Evolutionary conservation across 2,329 filamentous ascomycete genomes (phyloP), one percentile per base, ranked within the genome.

Genomic region (Chaetomiaceae sp.): DNA sequence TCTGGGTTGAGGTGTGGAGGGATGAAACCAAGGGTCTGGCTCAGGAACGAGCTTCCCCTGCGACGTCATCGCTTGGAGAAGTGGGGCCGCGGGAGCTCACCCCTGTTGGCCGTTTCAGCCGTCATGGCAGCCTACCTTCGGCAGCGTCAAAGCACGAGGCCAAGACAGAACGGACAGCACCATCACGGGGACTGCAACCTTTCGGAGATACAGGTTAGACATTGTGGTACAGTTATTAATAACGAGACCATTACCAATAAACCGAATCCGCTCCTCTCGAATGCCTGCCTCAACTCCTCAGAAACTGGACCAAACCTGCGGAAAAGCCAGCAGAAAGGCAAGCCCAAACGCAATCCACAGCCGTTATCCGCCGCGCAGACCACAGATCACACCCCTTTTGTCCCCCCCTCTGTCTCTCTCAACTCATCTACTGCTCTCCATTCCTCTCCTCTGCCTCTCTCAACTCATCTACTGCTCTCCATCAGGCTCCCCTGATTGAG

Each of bases 151-250:
- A 27, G n/a, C n/a, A n/a, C n/a, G n/a, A n/a, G n/a, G n/a, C n/a
- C n/a, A n/a, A n/a, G n/a, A 22, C 36, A 37, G 2, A 20, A 17
- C 17, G n/a, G 14, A 37, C 11, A 9, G 23, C 23, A 23, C 4
- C 23, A 8, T 14, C 25, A 29, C 20, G 20, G 15, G 8, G 3
- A 37, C 25, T 43, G 4, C 34, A 43, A 15, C 19, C 8, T 7
- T 31, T 11, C 8, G 27, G 27, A 6, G 31, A 52, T 49, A 47
- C 50, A 47, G 15, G 14, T 34, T 49, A 49, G 25, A 50, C 22
- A 50, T 52, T 48, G 48, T n/a, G 37, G 25, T 53, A 56, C 54
- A 50, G 25, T 11, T 20, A 38, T 48, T 9, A 25, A 39, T 49
- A 34, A 33, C 37, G 37, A 45, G 45, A 47, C 37, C 36, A 37